Base-by-base conservation (phyloP, 768 basidiomycete genomes). In the Suillus cothurnatus region DNA sequence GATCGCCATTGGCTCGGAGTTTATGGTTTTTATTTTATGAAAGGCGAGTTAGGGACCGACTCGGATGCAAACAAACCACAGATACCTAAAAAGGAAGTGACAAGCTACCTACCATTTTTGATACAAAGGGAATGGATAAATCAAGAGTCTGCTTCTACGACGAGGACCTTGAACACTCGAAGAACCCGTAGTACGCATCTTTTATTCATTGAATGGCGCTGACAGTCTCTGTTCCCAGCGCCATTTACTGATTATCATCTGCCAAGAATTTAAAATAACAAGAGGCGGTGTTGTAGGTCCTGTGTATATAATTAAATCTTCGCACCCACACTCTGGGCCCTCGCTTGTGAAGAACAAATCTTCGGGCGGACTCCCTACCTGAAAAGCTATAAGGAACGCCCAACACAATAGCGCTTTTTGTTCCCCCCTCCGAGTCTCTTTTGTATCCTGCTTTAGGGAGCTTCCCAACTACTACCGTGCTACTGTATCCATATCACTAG, bases 401-500 rank as follows among this genome's bases (percentile, higher is more conserved):
- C 39, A 53, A 63, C 70, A 75, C 74, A 75, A 76, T 75, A 76
- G 6, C 63, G 38, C 52, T 17, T 62, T 70, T 70, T 70, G 65
- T 69, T 63, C 57, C 61, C 55, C 68, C 36, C 58, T 4, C 47
- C 68, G 34, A 17, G 31, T 66, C 45, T 66, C 65, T 68, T 69
- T 73, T 68, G 69, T 73, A 61, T 74, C 67, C 28, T 68, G 61
- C 70, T 56, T 73, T 66, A 58, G 60, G 66, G 63, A 41, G 34
- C 56, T 26, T 50, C 50, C 61, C 45, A 50, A 49, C 61, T 43
- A 47, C 39, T 41, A 49, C 58, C 60, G 26, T 68, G 58, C 66
- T 66, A 67, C 63, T 63, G 58, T 39, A 62, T 60, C 66, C 63
- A 62, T 62, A 68, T 66, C 62, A 66, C 65, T 45, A 74, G 68